Percentiles rank a stretch among this genome's conserved stretches.
Conservation (phyloP, 805 yeast species). For the Kodamaea sagamina region DNA sequence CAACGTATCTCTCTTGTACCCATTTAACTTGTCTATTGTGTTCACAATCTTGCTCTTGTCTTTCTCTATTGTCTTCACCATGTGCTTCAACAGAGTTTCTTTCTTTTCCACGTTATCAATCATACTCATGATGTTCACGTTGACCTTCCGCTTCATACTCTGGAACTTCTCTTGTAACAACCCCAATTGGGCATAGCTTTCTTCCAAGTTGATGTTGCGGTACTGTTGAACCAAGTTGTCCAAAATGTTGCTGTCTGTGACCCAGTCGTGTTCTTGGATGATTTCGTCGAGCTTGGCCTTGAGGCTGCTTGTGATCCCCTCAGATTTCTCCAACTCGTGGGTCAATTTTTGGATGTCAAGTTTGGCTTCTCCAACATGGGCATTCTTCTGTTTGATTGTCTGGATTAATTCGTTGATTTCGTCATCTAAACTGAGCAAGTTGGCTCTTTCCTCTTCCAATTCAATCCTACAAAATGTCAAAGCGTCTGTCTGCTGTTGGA, state of each 20-base stretch:
- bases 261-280: slow-evolving; percentile 68
- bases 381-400: slow-evolving; percentile 46
- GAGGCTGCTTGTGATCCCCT: slow-evolving; percentile 37
- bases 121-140: slow-evolving; percentile 84
- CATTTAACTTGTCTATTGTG: slow-evolving; percentile 79
- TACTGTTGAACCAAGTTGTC: slow-evolving; percentile 59
- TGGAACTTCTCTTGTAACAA: slow-evolving; percentile 60
- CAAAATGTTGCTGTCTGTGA: slow-evolving; percentile 61
- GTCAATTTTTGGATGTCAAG: slow-evolving; percentile 54
- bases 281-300: slow-evolving; percentile 46
- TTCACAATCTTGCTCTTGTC: slow-evolving; percentile 89
- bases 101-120: slow-evolving; percentile 90
- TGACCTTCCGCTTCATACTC: slow-evolving; percentile 77
- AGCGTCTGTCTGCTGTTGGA: slow-evolving; percentile 24
- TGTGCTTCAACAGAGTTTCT: slow-evolving; percentile 69
- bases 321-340: slow-evolving; percentile 56
- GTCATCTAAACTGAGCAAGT: slow-evolving; percentile 68
- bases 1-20: slow-evolving; percentile 80
- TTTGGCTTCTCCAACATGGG: slow-evolving; percentile 48
- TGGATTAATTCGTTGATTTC: slow-evolving; percentile 65
- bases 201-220: slow-evolving; percentile 62
- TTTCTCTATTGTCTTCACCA: slow-evolving; percentile 84
- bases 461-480: slow-evolving; percentile 26
- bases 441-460: slow-evolving; percentile 57
- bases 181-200: slow-evolving; percentile 57